These are phyloP conservation scores for Canavalia gladiata DNA, from an alignment of 306 rosid genomes.

Conservation along the genomic window DNA sequence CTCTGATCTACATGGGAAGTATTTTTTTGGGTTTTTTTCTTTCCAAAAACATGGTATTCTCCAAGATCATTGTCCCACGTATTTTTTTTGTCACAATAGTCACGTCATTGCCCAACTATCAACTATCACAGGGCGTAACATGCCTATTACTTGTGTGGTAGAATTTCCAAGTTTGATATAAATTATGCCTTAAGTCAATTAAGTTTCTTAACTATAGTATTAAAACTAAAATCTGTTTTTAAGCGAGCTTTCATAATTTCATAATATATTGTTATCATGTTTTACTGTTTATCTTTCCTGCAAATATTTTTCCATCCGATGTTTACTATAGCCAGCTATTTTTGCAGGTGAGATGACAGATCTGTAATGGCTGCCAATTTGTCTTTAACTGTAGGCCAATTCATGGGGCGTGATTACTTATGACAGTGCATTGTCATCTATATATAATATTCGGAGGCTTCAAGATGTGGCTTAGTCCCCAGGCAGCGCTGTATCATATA, in stretches of 20 bases:
- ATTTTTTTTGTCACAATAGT: not conserved
- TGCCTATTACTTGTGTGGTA: not conserved
- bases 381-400: slow-evolving; percentile 26
- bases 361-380: slow-evolving; percentile 37
- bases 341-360: slow-evolving; percentile 69
- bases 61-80: not conserved
- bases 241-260: not conserved
- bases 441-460: slow-evolving; percentile 28
- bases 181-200: not conserved
- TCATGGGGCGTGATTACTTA: slow-evolving; percentile 3
- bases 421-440: slow-evolving; percentile 2
- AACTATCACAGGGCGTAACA: not conserved
- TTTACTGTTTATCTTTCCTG: slow-evolving; percentile 21
- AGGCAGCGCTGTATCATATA: not conserved
- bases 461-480: slow-evolving; percentile 1
- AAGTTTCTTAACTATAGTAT: slow-evolving; percentile 9
- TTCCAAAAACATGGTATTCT: slow-evolving; percentile 13
- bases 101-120: slow-evolving; percentile 13
- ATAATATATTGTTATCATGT: not conserved
- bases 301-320: slow-evolving; percentile 28
- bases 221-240: slow-evolving; percentile 2
- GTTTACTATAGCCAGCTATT: slow-evolving; percentile 32
- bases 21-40: not conserved
- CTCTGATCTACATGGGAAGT: slow-evolving; percentile 17
- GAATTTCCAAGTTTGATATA: not conserved